Evolutionary conservation across 2,329 filamentous ascomycete species (phyloP), one percentile per base, ranked within the genome.

Genomic region (Calonectria pauciramosa): DNA sequence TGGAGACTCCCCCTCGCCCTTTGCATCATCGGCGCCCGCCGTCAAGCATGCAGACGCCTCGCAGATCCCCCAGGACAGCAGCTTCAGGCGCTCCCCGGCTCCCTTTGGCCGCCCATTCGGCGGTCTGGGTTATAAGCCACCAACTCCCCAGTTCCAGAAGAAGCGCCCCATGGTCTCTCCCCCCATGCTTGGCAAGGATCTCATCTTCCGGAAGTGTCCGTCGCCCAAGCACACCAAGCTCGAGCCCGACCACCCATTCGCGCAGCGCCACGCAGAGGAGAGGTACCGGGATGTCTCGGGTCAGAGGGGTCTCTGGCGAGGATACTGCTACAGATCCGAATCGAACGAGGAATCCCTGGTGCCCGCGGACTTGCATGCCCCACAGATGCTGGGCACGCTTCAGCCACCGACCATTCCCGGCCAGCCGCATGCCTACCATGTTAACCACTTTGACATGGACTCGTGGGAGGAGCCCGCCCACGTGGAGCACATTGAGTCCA

Each of bases 201-300:
- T 99, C 70, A 88, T 89, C 32, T 98, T 98, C 83, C 94, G 95
- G 41, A 91, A 91, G 82, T 98, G 95, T 82, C 89, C 90, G 13
- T 98, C 96, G 32, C 96, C 96, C 8, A 93, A 96, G 83, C 91
- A 93, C 70, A 97, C 96, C 20, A 93, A 95, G 80, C 94, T 97
- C 80, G 95, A 98, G 82, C 93, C 94, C 0, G 93, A 94, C 71
- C 94, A 95, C 81, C 90, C 87, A 78, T 91, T 89, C 85, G 85
- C 88, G 83, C 85, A 87, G 60, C 83, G 86, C 75, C 85, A 88
- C 68, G 78, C 83, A 34, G 88, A 89, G 81, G 89, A 87, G 80
- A 86, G 84, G 74, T 88, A 89, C 77, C 89, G 91, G 72, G 89
- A 91, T 75, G 86, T 87, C 11, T 91, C 91, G 76, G 92, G 89